Base-by-base conservation (phyloP, 805 yeast genomes). In the Wilhelminamyces savonicus region DNA sequence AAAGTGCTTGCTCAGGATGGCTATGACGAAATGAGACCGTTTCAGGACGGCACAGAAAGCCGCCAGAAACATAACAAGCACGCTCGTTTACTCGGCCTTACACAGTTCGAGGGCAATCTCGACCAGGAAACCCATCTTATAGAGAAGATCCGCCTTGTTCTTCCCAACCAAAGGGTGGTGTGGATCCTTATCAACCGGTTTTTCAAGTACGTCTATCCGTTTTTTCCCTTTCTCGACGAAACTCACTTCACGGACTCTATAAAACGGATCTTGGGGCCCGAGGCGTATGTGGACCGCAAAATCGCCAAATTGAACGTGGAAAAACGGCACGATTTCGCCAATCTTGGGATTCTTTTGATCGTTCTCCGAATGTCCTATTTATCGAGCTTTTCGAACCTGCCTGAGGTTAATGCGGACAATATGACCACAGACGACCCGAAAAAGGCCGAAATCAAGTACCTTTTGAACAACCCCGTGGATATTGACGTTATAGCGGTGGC, bases 321-420 rank as follows among this genome's bases (percentile, higher is more conserved):
- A 26, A 62, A 54, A 31, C 51, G 59, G 36, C 62, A 57, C 28
- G 76, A 71, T 33, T 66, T 64, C 43, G 68, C 70, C 36, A 65
- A 51, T 22, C 48, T 76, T 24, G 79, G 82, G 28, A 65, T 74
- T 1, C 43, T 73, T 37, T 53, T 76, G 13, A 62, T 76, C 13
- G 59, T 75, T 13, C 44, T 77, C 23, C 59, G 82, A 34, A 44
- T 77, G 16, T 62, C 76, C 15, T 76, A 80, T 73, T 52, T 73
- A 21, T 70, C 80, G 0, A 47, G 74, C 25, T 32, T 46, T 13
- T 36, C 46, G 16, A 43, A 42, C 30, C 35, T 31, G 10, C 29
- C 21, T 11, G 18, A 21, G 11, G 41, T 35, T 6, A 46, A 47
- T 24, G 44, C 42, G 16, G 19, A 28, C 12, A 23, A 27, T 10